A percentile compares a stretch with the other conserved stretches of the same genome.
phyloP scores from a whole-genome alignment of 1,284 basidiomycete genomes.

The Ustilago tritici region DNA sequence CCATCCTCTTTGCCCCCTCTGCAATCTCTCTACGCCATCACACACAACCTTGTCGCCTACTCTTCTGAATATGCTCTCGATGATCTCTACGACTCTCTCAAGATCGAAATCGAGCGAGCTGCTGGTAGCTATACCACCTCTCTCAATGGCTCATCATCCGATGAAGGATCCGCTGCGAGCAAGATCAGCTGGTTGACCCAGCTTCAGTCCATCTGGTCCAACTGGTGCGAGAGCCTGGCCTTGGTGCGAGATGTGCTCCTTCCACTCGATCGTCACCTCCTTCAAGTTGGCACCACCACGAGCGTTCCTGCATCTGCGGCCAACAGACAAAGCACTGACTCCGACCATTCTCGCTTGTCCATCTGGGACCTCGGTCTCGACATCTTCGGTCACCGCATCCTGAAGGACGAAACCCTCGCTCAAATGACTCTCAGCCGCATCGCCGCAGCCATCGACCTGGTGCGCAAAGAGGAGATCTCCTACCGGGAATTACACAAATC shows the following conservation, averaged over 20 bases:
- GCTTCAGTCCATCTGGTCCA: slow-evolving; percentile 49
- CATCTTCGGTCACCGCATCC: slow-evolving; percentile 51
- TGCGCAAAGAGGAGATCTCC: slow-evolving; percentile 20
- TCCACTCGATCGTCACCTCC: slow-evolving; percentile 35
- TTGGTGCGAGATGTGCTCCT: slow-evolving; percentile 42
- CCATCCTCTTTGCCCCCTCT: slow-evolving; percentile 19
- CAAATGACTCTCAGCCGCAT: slow-evolving; percentile 33
- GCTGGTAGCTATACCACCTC: slow-evolving; percentile 35
- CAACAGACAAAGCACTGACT: background rate
- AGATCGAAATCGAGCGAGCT: slow-evolving; percentile 61
- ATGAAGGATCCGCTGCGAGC: slow-evolving; percentile 21
- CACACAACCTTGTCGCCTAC: slow-evolving; percentile 25
- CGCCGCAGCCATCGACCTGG: slow-evolving; percentile 39
- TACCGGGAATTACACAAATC: slow-evolving; percentile 46
- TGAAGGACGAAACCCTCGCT: slow-evolving; percentile 40
- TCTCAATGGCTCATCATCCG: slow-evolving; percentile 35
- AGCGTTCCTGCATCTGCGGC: background rate
- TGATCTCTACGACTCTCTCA: slow-evolving; percentile 57
- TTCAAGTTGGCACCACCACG: background rate
- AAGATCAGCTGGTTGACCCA: slow-evolving; percentile 46
- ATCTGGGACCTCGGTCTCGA: slow-evolving; percentile 56
- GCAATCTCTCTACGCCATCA: slow-evolving; percentile 46
- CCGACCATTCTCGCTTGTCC: slow-evolving; percentile 13
- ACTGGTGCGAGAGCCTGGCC: slow-evolving; percentile 50
- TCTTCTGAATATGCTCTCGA: slow-evolving; percentile 14